Evolutionary conservation across 2,329 filamentous ascomycete genomes (phyloP), one percentile per base, ranked within the genome.

Genomic region (Trichoderma asperellum): DNA sequence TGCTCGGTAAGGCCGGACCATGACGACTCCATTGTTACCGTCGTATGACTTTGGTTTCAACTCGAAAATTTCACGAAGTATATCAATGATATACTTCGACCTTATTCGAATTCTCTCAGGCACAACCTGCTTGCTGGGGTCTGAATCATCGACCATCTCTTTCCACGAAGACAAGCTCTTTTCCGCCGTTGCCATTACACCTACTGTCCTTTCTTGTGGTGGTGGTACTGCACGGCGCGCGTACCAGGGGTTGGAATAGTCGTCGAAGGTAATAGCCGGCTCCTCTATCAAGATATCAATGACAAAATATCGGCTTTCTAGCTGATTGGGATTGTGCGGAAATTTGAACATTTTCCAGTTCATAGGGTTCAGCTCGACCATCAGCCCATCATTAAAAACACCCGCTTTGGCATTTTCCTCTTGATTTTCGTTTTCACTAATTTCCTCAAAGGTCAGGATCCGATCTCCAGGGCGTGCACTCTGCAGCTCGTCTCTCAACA

Each of bases 31-130:
- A 8, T 32, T 61, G n/a, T 49, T 55, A 18, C 37, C 24, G 43
- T 57, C 32, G 29, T 49, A 70, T 21, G 64, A 27, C 27, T 60
- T 68, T 2, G 32, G 32, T 21, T 64, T 64, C 2, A 21, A 11
- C n/a, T 61, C 55, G 4, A 47, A 34, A 1, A 70, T 69, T 4
- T 65, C 55, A n/a, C 65, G 56, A 12, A 71, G 12, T 24, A 69
- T 55, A 16, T 61, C 43, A 14, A 71, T 32, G 12, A 71, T 58
- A 14, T 40, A 52, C 2, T 29, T 32, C 11, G 70, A 71, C 57
- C 68, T 35, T 24, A 71, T 71, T 24, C 70, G 70, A 47, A 71
- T 71, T 16, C 70, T 35, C 56, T 71, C 70, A 11, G 70, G 67
- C 8, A 70, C 24, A 14, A 60, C 10, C 3, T 60, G 56, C 14